Conservation (phyloP, 257 asterid genomes). For the Eucommia ulmoides region DNA sequence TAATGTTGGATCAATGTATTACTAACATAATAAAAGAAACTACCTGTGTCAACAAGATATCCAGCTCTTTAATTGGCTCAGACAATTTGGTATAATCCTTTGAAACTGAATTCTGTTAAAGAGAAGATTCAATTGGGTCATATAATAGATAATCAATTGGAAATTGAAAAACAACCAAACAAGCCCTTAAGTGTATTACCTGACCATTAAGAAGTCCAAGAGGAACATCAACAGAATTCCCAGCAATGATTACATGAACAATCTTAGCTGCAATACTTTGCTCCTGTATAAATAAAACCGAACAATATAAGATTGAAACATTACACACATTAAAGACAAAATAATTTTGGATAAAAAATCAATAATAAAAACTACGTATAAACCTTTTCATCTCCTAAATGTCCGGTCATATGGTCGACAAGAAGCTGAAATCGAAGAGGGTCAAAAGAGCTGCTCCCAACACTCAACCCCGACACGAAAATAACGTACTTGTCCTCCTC, state of each 20-base stretch:
- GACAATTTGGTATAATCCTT: constrained; percentile 71
- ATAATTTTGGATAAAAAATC: too few species aligned
- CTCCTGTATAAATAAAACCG: constrained; percentile 40
- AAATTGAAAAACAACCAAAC: too few species aligned
- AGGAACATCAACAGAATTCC: constrained; percentile 73
- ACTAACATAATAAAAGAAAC: too few species aligned
- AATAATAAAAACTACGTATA: constrained; percentile 10
- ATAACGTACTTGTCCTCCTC: constrained; percentile 88
- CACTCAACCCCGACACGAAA: constrained; percentile 75
- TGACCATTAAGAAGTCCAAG: constrained; percentile 77
- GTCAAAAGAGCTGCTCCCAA: constrained; percentile 67
- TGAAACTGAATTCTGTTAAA: constrained; percentile 56
- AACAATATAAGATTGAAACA: too few species aligned
- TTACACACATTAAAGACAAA: too few species aligned
- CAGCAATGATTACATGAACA: constrained; percentile 86
- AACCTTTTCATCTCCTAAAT: constrained; percentile 93
- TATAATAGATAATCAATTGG: too few species aligned
- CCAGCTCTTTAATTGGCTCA: constrained; percentile 84
- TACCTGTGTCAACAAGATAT: constrained; percentile 87
- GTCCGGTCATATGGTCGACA: constrained; percentile 94
- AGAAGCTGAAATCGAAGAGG: constrained; percentile 91
- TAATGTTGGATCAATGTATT: too few species aligned
- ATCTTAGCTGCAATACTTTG: constrained; percentile 78
- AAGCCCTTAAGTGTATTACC: constrained; percentile 26
- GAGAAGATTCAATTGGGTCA: background rate